Evolutionary conservation across 2,329 filamentous ascomycete genomes (phyloP), one percentile per base, ranked within the genome.

Genomic region (Lojkania enalia): DNA sequence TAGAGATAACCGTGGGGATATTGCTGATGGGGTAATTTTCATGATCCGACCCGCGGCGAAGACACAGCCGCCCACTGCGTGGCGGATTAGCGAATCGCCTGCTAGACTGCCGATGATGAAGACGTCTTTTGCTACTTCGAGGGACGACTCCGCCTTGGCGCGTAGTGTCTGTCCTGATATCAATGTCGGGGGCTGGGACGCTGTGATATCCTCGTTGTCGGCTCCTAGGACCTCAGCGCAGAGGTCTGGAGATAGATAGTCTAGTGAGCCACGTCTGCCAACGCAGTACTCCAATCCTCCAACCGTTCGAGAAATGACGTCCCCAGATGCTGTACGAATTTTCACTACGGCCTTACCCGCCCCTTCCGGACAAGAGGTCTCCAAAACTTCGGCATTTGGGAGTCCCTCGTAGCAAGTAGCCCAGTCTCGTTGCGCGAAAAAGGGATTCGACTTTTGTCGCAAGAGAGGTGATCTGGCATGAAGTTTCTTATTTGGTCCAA

Each of bases 61-160:
- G 5, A 79, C 75, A 52, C 81, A 83, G 4, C 80, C 77, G 2
- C 81, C 81, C 20, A 82, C 79, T 6, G 79, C 78, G 55, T 82
- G 82, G 1, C 81, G 71, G 19, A 84, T 77, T 3, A 84, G 68
- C 2, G 80, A 82, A 58, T 84, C 81, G 3, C 81, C 81, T 0
- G 80, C 81, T 38, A 84, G 56, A 51, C 80, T 83, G 9, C 81
- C 81, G 27, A 79, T 77, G 32, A 80, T 74, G 58, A 81, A 83
- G 20, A 83, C 70, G 32, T 74, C 65, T 1, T 64, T 70, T 0
- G 78, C 74, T 20, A 83, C 69, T 60, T 84, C 77, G 13, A 82
- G 64, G 35, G 77, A 74, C 5, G 70, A 63, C 39, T 79, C 72
- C 1, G 76, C 75, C 60, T 77, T 77, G n/a, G 69, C 58, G 18